Evolutionary conservation across 106 monocot species (phyloP), one percentile per base, ranked within the genome.

Genomic region (Dendrobium officinale): DNA sequence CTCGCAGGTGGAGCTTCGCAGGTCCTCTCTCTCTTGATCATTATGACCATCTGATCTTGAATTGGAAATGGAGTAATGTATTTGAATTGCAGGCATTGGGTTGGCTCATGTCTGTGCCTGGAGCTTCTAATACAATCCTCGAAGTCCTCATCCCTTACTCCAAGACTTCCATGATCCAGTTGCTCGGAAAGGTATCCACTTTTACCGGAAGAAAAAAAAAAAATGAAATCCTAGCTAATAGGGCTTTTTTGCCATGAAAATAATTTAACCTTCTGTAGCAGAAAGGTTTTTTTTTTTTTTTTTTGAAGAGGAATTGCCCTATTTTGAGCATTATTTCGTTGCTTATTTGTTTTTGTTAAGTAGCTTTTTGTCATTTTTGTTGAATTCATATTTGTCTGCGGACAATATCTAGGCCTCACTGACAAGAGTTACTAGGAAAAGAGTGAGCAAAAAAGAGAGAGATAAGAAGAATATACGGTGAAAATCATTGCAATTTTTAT

Each of bases 1-100:
- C 79, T 89, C 85, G 78, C 94, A 68, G 97, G 97, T 26, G 97
- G 97, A 29, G 94, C 97, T 70, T 98, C 97, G 18, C 97, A 98
- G 94, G 96, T 96, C 64, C 79, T 54, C 42, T 80, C 77, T 6
- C 79, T 61, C 67, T 70, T 4, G 33, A 15, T 16, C 33, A 33
- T 33, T 26, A 44, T 79, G 2, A 26, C 27, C 48, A 31, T 74
- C 33, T 2, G 20, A 31, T 61, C 4, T 48, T 41, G 67, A 77
- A 19, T 48, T 49, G 45, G 24, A 49, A 76, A 49, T 76, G 41
- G 27, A 42, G 31, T 64, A 55, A 61, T 66, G 37, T 13, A 76
- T 81, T 45, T 29, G 43, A 56, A 41, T 78, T 8, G 6, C 83
- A 96, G 97, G 90, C 90, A 22, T 75, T 97, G 8, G 94, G 92